Evolutionary conservation across 139 green algal species (phyloP).

Genomic region (Haematococcus lacustris): DNA sequence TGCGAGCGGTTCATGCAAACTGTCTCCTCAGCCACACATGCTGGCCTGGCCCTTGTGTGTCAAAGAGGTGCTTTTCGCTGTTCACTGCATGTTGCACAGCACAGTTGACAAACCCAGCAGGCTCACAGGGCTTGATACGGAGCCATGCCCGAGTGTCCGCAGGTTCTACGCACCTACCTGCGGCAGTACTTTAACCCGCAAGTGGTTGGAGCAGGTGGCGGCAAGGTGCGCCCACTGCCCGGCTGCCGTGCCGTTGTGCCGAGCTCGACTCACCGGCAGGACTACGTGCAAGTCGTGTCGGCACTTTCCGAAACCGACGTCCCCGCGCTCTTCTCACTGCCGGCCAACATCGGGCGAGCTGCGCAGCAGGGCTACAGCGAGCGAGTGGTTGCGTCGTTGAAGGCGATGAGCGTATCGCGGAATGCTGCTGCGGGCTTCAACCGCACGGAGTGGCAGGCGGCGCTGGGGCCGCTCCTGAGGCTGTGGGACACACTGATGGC

Average conservation of each 20-base stretch:
- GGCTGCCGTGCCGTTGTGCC: constrained; percentile 42
- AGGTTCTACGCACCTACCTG: constrained; percentile 52
- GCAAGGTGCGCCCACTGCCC: constrained; percentile 31
- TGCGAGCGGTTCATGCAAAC: too few relatives aligned
- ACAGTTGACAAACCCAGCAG: too few relatives aligned
- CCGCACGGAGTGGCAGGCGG: constrained; percentile 33
- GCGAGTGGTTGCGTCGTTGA: constrained; percentile 31
- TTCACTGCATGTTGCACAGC: too few relatives aligned
- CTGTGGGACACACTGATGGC: constrained; percentile 50
- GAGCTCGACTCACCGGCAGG: constrained; percentile 33
- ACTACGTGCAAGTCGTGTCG: constrained; percentile 36
- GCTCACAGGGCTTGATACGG: too few relatives aligned
- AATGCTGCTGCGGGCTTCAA: constrained; percentile 31
- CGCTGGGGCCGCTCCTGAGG: constrained; percentile 55
- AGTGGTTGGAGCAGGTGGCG: constrained; percentile 18
- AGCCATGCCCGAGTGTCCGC: too few relatives aligned
- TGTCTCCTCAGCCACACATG: too few relatives aligned
- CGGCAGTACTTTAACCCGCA: constrained; percentile 47
- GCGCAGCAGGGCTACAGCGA: constrained; percentile 34
- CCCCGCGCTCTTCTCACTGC: constrained; percentile 58
- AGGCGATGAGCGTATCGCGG: constrained; percentile 26
- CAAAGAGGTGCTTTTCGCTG: too few relatives aligned
- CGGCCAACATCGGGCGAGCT: constrained; percentile 62
- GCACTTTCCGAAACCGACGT: constrained; percentile 47
- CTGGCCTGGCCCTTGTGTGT: too few relatives aligned